These are phyloP conservation scores for Passiflora organensis DNA, from an alignment of 345 rosid genomes.

Conservation along the genomic window DNA sequence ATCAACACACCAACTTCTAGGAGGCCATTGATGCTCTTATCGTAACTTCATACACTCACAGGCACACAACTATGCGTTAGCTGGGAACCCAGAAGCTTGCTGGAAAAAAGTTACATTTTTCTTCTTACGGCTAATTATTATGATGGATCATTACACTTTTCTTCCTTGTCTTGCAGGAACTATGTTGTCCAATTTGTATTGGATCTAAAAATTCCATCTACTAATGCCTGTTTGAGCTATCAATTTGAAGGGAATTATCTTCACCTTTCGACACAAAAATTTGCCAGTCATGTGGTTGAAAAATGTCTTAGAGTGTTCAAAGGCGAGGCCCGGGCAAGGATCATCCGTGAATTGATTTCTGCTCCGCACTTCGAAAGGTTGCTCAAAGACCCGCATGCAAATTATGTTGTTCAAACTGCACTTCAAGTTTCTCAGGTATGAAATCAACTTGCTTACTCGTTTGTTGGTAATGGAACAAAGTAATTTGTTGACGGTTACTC, in stretches of 20 bases:
- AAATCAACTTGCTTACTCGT: no score
- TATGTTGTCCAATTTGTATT: conserved; percentile 45
- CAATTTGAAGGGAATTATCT: conserved; percentile 45
- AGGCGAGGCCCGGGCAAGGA: conserved; percentile 25
- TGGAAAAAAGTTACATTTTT: background rate
- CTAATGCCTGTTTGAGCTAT: conserved; percentile 24
- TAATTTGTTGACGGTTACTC: no score
- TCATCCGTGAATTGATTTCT: conserved; percentile 37
- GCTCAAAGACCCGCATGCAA: conserved; percentile 45
- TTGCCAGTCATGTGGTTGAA: conserved; percentile 50
- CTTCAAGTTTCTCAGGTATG: background rate
- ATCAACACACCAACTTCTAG: background rate
- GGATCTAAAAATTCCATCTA: conserved; percentile 31
- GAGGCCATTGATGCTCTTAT: background rate
- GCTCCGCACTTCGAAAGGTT: conserved; percentile 34
- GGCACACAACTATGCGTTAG: background rate
- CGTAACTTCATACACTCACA: background rate
- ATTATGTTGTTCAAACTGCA: conserved; percentile 49
- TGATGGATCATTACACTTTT: background rate
- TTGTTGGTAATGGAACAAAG: background rate
- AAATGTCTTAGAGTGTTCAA: conserved; percentile 24
- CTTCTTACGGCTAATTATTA: background rate
- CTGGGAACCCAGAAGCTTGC: background rate
- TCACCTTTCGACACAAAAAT: conserved; percentile 48
- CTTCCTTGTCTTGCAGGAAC: conserved; percentile 33